Conservation (phyloP, 2,329 filamentous ascomycete species). For the Graphium sp. region DNA sequence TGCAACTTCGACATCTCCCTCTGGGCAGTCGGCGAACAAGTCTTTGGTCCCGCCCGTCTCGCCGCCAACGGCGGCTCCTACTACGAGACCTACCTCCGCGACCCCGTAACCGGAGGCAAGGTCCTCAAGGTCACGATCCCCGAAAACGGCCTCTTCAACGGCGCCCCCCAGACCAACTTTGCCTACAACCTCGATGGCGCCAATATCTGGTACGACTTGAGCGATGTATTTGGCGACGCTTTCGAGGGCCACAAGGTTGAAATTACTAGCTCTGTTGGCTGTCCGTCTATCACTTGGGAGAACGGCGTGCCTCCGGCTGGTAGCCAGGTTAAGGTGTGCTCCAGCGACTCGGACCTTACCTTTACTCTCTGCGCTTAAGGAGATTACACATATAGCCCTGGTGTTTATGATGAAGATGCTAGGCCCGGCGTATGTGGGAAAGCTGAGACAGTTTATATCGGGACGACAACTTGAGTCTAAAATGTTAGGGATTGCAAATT, state of each 20-base stretch:
- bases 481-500: too few relatives aligned
- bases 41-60: constrained; percentile 12
- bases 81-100: constrained; percentile 15
- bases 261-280: constrained; percentile 12
- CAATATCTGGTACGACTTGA: constrained; percentile 21
- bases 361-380: constrained; percentile 17
- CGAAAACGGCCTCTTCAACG: constrained; percentile 18
- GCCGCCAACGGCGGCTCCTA: constrained; percentile 11
- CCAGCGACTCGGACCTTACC: constrained; percentile 13
- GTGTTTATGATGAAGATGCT: too few relatives aligned
- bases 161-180: constrained; percentile 20
- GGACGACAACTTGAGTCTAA: too few relatives aligned
- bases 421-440: too few relatives aligned
- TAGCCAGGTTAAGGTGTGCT: constrained; percentile 20
- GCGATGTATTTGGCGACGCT: constrained; percentile 20
- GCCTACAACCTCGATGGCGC: constrained; percentile 18
- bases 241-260: constrained; percentile 16
- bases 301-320: constrained; percentile 16
- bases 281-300: constrained; percentile 17
- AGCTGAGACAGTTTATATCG: too few relatives aligned
- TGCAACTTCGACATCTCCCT: constrained; percentile 16
- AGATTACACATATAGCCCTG: too few relatives aligned
- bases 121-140: constrained; percentile 18
- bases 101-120: constrained; percentile 19
- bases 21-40: constrained; percentile 18